Conservation (phyloP, 805 yeast genomes). For the Myxozyma neglecta region DNA sequence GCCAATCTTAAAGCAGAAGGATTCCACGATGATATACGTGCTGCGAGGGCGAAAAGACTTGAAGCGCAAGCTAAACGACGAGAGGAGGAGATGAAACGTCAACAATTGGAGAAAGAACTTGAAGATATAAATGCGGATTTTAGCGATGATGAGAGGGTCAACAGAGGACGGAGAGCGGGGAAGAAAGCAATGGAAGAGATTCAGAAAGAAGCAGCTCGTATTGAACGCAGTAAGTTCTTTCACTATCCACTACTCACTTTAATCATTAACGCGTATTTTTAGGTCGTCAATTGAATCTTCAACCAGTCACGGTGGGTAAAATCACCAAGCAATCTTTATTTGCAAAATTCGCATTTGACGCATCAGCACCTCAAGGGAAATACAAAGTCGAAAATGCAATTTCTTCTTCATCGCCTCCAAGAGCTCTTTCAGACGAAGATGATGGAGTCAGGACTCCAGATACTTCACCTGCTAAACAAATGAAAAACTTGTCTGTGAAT, state of each 20-base stretch:
- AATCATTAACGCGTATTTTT: not conserved
- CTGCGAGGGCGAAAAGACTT: conserved; percentile 6
- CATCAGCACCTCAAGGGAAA: conserved; percentile 2
- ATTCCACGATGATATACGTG: conserved; percentile 1
- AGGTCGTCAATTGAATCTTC: conserved; percentile 21
- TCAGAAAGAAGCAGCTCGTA: conserved; percentile 25
- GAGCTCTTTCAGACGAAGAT: not conserved
- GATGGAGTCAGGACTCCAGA: conserved; percentile 1
- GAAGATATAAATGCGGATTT: not conserved
- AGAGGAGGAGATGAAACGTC: conserved; percentile 1
- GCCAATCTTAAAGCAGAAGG: not conserved
- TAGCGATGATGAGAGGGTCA: not conserved
- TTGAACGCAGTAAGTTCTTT: conserved; percentile 20
- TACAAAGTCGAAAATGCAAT: not conserved
- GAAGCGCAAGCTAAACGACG: not conserved
- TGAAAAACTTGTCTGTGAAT: too few species aligned
- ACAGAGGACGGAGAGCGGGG: conserved; percentile 13
- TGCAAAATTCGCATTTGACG: conserved; percentile 19
- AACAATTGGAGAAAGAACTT: conserved; percentile 6
- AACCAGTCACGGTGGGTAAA: conserved; percentile 20
- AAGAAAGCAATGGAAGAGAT: conserved; percentile 31
- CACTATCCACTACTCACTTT: not conserved
- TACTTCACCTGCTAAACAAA: conserved; percentile 1
- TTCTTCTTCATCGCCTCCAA: not conserved
- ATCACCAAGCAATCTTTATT: conserved; percentile 14